A percentile compares a stretch with the other conserved stretches of the same genome.
Conservation (phyloP, 352 stramenopile genomes). For the Phytophthora tentaculata region DNA sequence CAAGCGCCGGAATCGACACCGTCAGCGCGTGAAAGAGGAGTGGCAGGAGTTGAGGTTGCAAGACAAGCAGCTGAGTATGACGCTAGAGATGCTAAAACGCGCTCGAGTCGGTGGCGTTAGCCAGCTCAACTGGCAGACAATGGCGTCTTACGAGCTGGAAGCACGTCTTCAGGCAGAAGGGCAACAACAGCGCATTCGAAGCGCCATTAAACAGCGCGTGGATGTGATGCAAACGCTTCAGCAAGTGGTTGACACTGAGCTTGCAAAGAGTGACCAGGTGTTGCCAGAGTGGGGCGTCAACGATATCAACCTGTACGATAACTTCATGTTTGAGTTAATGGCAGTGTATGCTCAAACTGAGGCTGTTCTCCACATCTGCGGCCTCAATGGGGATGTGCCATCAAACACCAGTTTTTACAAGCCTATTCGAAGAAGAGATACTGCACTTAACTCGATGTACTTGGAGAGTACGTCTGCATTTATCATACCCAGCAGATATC, state of each 20-base stretch:
- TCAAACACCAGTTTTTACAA: slow-evolving; percentile 18
- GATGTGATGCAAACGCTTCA: slow-evolving; percentile 11
- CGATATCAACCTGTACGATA: slow-evolving; percentile 18
- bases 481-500: slow-evolving; percentile 13
- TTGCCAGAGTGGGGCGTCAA: slow-evolving; percentile 1
- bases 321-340: slow-evolving; percentile 5
- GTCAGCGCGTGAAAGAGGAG: too few species aligned
- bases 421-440: slow-evolving; percentile 7
- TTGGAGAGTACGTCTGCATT: slow-evolving; percentile 24
- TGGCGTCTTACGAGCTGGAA: slow-evolving; percentile 17
- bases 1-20: too few species aligned
- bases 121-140: slow-evolving; percentile 9
- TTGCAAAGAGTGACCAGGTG: background rate
- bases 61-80: too few species aligned
- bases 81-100: too few species aligned
- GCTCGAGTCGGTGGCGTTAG: too few species aligned
- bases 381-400: background rate
- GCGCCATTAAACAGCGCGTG: slow-evolving; percentile 1
- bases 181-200: background rate
- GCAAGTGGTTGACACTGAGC: slow-evolving; percentile 1
- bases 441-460: background rate
- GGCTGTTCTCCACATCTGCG: slow-evolving; percentile 6
- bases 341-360: slow-evolving; percentile 15
- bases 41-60: too few species aligned
- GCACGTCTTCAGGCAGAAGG: slow-evolving; percentile 8